A percentile compares a stretch with the other conserved stretches of the same genome.
Conservation (phyloP, 768 basidiomycete genomes). For the Strobilomyces echinocephalus region DNA sequence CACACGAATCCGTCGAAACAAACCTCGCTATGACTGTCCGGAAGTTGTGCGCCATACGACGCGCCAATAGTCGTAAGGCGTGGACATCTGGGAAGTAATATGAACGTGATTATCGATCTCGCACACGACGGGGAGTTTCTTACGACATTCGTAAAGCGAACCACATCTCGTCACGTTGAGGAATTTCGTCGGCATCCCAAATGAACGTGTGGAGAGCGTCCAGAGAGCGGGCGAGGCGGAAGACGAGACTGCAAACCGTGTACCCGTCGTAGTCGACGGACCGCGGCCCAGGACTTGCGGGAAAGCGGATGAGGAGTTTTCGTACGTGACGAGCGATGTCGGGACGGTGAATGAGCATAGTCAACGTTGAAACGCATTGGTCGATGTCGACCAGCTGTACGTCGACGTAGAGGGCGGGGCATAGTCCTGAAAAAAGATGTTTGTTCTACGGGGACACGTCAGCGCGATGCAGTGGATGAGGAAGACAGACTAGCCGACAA, state of each 20-base stretch:
- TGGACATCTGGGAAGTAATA: slow-evolving; percentile 48
- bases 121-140: slow-evolving; percentile 13
- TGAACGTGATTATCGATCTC: slow-evolving; percentile 1
- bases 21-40: slow-evolving; percentile 58
- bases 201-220: slow-evolving; percentile 64
- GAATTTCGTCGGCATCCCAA: slow-evolving; percentile 67
- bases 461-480: slow-evolving; percentile 2
- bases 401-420: slow-evolving; percentile 54
- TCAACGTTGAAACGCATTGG: slow-evolving; percentile 61
- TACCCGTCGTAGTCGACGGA: slow-evolving; percentile 19
- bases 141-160: slow-evolving; percentile 65
- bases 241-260: slow-evolving; percentile 48
- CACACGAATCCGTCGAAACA: slow-evolving; percentile 22
- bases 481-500: slow-evolving; percentile 47
- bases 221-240: slow-evolving; percentile 46
- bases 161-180: slow-evolving; percentile 75
- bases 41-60: slow-evolving; percentile 57
- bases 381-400: slow-evolving; percentile 50
- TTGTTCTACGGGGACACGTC: slow-evolving; percentile 42
- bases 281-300: slow-evolving; percentile 27
- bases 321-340: slow-evolving; percentile 66
- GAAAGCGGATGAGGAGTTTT: slow-evolving; percentile 45
- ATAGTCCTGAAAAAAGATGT: slow-evolving; percentile 46
- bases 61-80: slow-evolving; percentile 58
- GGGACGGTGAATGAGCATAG: slow-evolving; percentile 53